Base-by-base conservation (phyloP, 768 basidiomycete genomes). In the Aureoboletus auriporus region DNA sequence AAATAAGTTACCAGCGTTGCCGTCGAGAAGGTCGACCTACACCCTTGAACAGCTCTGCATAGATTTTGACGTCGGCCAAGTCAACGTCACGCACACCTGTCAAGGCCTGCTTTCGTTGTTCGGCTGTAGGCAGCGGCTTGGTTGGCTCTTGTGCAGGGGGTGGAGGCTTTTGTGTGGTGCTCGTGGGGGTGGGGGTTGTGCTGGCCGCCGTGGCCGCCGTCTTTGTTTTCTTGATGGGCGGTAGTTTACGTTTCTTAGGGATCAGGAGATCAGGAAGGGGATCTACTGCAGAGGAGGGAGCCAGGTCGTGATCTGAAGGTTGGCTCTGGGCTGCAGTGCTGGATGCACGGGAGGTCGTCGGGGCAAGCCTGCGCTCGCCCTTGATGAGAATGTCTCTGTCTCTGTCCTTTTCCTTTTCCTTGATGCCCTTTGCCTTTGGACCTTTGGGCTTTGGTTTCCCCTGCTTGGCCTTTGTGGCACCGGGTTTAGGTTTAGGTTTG, bases 201-300 rank as follows among this genome's bases (percentile, higher is more conserved):
- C 59, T 41, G 0, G 39, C 16, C 8, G 63, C 42, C n/a, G 61
- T 55, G 0, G 39, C 16, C 8, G 63, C 42, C n/a, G 61, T 55
- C 63, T 84, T 83, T 64, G 72, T 79, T 68, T 85, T 84, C 70
- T 78, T 84, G 52, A 86, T 86, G n/a, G 77, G 68, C 0, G 84
- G 82, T 17, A 83, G 71, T 60, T 85, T 87, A 34, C 71, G 76
- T 62, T 82, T 85, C 70, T 79, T 83, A n/a, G 70, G 69, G 16
- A 71, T 45, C 23, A 54, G 8, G 23, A 61, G 64, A 28, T 60
- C 60, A 20, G 33, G 44, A 5, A 34, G 38, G 14, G 38, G 17
- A 16, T 63, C 61, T 14, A 35, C 41, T 10, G 44, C 34, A 2
- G 56, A 47, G 1, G 44, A 39, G 3, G 43, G 29, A 9, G 30